Conservation (phyloP, 768 basidiomycete species). For the Suillus alpinus region DNA sequence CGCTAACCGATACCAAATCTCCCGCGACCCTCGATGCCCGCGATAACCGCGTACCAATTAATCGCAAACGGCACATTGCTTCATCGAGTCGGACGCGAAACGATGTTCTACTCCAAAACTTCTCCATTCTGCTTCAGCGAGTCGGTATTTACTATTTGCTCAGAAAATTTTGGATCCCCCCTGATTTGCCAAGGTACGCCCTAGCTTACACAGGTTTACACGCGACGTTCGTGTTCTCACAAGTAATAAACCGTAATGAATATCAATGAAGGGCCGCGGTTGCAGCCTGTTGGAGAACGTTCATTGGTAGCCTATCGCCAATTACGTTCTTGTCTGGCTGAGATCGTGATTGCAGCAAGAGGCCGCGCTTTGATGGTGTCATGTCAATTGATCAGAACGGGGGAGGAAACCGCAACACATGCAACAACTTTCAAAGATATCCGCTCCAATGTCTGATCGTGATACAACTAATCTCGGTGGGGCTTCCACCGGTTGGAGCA, state of each 20-base stretch:
- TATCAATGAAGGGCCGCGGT: not conserved
- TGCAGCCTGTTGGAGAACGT: not conserved
- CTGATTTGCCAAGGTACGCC: not conserved
- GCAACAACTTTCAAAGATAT: not conserved
- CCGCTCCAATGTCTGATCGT: not conserved
- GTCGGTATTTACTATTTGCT: not conserved
- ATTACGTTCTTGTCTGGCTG: not conserved
- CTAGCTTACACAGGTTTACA: not conserved
- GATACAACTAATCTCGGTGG: not conserved
- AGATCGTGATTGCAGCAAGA: not conserved
- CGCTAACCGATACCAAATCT: not conserved
- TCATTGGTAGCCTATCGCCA: not conserved
- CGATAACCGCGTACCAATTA: not conserved
- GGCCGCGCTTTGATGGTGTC: not conserved
- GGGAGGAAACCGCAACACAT: not conserved
- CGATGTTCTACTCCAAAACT: not conserved
- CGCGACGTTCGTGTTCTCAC: not conserved
- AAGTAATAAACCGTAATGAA: not conserved
- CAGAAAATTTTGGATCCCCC: not conserved
- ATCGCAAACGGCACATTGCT: not conserved
- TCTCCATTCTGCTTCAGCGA: not conserved
- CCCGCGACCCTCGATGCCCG: not conserved
- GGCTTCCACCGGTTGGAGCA: not conserved
- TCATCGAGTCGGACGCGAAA: not conserved
- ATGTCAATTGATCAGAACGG: not conserved